Percentiles rank a stretch among this genome's conserved stretches.
phyloP scores from a whole-genome alignment of 257 asterid species.

The Anisodus tanguticus region DNA sequence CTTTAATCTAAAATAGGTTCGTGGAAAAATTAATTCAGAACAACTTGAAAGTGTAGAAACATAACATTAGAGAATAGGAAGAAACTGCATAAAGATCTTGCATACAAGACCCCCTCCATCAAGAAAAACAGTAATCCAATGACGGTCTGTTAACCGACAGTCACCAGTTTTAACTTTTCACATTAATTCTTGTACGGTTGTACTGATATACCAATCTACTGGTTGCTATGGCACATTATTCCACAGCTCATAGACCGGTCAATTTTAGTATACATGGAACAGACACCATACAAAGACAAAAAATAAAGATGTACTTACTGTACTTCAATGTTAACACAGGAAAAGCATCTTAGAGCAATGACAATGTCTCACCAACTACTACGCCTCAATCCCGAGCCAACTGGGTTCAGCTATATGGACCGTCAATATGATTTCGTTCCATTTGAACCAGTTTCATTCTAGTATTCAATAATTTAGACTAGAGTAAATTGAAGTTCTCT shows the following conservation, averaged over 20 bases:
- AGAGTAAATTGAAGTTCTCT: neutral
- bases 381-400: constrained; percentile 6
- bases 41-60: neutral
- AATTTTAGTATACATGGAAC: neutral
- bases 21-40: neutral
- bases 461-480: neutral
- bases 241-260: neutral
- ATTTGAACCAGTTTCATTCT: neutral
- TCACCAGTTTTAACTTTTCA: constrained; percentile 16
- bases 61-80: neutral
- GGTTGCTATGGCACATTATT: constrained; percentile 3
- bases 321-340: constrained; percentile 8
- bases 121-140: constrained; percentile 7
- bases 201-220: constrained; percentile 8
- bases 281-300: neutral
- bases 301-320: neutral
- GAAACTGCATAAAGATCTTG: neutral
- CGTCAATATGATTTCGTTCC: neutral
- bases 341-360: constrained; percentile 23
- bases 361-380: constrained; percentile 6
- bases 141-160: neutral
- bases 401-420: neutral
- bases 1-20: neutral
- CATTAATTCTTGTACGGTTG: neutral
- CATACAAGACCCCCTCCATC: neutral